Conservation (phyloP, 306 rosid genomes). For the Boehmeria nivea region DNA sequence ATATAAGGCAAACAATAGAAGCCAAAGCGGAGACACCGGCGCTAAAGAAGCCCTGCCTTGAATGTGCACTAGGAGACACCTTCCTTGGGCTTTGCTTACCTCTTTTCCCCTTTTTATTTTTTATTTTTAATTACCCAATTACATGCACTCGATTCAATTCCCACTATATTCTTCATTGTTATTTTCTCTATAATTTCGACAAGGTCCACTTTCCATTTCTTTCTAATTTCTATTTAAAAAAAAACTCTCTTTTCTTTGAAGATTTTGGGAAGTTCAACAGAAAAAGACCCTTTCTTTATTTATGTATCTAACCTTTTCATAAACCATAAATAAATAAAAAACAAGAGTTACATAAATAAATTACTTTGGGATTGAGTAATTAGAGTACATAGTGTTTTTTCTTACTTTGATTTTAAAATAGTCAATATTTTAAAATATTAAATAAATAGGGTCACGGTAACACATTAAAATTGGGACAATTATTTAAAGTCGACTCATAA, state of each 20-base stretch:
- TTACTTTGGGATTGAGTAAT: no score
- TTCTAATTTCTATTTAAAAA: no score
- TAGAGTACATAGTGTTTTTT: no score
- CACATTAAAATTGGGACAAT: no score
- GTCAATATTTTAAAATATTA: no score
- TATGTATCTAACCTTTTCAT: no score
- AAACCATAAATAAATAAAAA: no score
- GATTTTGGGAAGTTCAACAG: conserved; percentile 56
- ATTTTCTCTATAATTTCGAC: conserved; percentile 3
- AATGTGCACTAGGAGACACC: conserved; percentile 68
- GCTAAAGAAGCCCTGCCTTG: conserved; percentile 87
- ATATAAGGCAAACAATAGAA: conserved; percentile 18
- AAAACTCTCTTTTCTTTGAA: conserved; percentile 14
- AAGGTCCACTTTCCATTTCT: conserved; percentile 6
- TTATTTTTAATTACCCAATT: conserved; percentile 6
- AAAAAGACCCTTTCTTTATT: conserved; percentile 31
- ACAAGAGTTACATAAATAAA: no score
- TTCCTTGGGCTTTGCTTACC: conserved; percentile 65
- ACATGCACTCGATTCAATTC: neutral
- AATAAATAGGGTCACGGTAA: no score
- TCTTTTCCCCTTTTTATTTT: conserved; percentile 10
- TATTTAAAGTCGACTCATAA: no score
- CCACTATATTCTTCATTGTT: neutral
- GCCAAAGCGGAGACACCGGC: conserved; percentile 93
- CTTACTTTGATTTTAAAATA: no score